Base-by-base conservation (phyloP, 345 rosid genomes). In the Ricinus communis region DNA sequence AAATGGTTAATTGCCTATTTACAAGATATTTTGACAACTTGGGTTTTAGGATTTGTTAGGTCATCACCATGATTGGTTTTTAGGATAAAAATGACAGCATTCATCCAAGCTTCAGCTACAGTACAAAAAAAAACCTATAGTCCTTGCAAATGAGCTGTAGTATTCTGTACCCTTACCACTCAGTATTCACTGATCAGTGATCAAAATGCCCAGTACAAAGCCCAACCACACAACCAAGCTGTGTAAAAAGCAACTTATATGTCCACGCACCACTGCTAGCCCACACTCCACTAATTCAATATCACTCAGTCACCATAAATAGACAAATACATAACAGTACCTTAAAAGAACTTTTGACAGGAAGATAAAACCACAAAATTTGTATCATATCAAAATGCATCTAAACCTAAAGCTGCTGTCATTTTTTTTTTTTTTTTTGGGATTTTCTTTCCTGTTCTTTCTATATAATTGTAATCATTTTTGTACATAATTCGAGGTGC, bases 401-500 rank as follows among this genome's bases (percentile, higher is more conserved):
- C 6, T 33, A 33, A 33, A 33, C 6, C 2, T 67, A 77, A 74
- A 69, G 82, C 83, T 77, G 74, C 53, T 61, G 57, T 24, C 27
- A 5, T 19, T 14, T 70, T 69, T 67, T 52, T 70, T n/a, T n/a
- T n/a, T n/a, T n/a, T n/a, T n/a, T n/a, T n/a, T n/a, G n/a, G 76
- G 71, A 72, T 46, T 73, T 77, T 45, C 66, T 70, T 62, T 16
- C 68, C 72, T 74, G 66, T 71, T 70, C 58, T 60, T 64, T 66
- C 67, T 54, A 68, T 62, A 25, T 7, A 7, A 25, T 10, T 4
- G 61, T 50, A 33, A 50, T 33, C 27, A 33, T 47, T 11, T 61
- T 71, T 33, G 55, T 69, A 72, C 82, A 75, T 50, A 40, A 62
- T 54, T 74, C 47, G 19, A 77, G 84, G 31, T 53, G 24, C 76